Evolutionary conservation across 1,284 basidiomycete species (phyloP), one percentile per base, ranked within the genome.

Genomic region (Austropuccinia psidii): DNA sequence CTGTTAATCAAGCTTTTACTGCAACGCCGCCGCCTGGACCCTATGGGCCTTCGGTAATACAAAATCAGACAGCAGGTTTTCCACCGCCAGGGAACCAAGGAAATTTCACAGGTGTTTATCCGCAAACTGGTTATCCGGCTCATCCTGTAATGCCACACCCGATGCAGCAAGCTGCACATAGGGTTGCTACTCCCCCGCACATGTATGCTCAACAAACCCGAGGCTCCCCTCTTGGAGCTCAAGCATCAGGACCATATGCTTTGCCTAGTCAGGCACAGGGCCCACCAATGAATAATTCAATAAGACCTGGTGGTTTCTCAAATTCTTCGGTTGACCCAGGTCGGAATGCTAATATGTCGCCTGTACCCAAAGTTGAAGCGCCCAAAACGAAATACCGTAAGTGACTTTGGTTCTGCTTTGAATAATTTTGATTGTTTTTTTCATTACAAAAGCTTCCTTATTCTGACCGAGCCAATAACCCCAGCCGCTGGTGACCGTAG

Each of bases 401-500:
- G 89, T 88, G 3, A 13, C 47, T 31, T 52, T 19, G 55, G 17
- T 7, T 39, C 50, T 39, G 4, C 2, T 67, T 37, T 13, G 19
- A 31, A 0, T 21, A 47, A 39, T 31, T 4, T 49, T 29, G 6
- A 19, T n/a, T 29, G 45, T 62, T 66, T 8, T 33, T 2, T 37
- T 11, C 8, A 2, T 19, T 0, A 9, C 4, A 73, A 31, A 73
- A 11, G 39, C 9, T 21, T 50, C 17, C 21, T 8, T 6, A 50
- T 50, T n/a, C 19, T 50, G 47, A 50, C 15, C 8, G 13, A n/a
- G 13, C 17, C 29, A 8, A 9, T n/a, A n/a, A n/a, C 29, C 8
- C 9, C 78, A 94, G 91, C 93, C 37, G 85, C 88, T 50, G 94
- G 94, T 73, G 94, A 98, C 81, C 86, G 93, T 41, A 87, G 86